These are phyloP conservation scores for Raphidocelis subcapitata DNA, from an alignment of 139 green algal genomes.

Conservation along the genomic window DNA sequence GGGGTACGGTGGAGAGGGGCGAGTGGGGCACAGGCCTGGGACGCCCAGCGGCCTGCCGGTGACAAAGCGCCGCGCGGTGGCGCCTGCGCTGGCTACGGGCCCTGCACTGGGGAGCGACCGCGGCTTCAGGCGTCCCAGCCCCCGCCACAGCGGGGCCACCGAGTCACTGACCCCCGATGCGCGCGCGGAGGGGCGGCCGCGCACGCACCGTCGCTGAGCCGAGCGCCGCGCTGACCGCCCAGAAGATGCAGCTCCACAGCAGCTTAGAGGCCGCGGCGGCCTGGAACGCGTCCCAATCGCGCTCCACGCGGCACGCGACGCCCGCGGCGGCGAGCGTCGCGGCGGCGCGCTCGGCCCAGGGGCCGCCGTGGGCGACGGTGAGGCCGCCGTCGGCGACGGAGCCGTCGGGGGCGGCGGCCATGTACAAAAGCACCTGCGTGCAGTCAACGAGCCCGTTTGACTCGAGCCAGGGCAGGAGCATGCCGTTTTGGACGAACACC, in stretches of 20 bases:
- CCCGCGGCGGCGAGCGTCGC: constrained; percentile 12
- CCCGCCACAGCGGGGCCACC: too few relatives aligned
- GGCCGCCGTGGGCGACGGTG: constrained; percentile 16
- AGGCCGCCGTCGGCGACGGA: constrained; percentile 21
- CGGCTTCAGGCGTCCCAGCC: too few relatives aligned
- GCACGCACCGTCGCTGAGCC: constrained; percentile 19
- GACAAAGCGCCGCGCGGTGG: too few relatives aligned
- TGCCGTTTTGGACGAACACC: constrained; percentile 51
- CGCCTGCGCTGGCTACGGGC: too few relatives aligned
- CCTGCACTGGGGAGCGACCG: too few relatives aligned
- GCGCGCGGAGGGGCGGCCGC: too few relatives aligned
- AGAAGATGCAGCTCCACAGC: constrained; percentile 51
- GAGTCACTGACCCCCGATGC: too few relatives aligned
- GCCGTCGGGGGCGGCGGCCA: constrained; percentile 38
- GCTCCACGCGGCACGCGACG: constrained; percentile 24
- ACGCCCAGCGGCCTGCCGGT: too few relatives aligned
- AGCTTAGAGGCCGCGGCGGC: constrained; percentile 35
- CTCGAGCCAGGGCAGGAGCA: constrained; percentile 37
- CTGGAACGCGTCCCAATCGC: background rate
- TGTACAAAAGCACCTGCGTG: constrained; percentile 56
- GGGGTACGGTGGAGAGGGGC: too few relatives aligned
- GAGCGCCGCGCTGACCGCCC: constrained; percentile 46
- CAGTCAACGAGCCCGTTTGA: constrained; percentile 4
- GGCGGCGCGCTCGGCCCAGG: constrained; percentile 5
- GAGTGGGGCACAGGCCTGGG: background rate